Base-by-base conservation (phyloP, 306 rosid species). In the Cicer cuneatum region DNA sequence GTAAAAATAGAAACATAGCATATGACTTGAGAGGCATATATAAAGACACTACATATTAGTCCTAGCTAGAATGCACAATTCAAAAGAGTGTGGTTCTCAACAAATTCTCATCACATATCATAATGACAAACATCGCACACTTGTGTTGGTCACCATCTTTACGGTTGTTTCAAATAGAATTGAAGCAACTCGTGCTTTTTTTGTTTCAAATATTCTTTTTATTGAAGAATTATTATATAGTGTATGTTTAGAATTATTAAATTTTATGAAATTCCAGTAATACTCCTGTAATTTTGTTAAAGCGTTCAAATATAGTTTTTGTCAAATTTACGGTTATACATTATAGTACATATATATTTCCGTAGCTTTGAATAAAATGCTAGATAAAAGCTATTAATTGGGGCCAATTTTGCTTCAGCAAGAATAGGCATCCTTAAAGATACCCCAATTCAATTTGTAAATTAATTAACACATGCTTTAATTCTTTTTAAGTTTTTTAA, bases 321-420 rank as follows among this genome's bases (percentile, higher is more conserved):
- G n/a, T n/a, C n/a, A n/a, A n/a, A n/a, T n/a, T n/a, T n/a, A n/a
- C n/a, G n/a, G n/a, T n/a, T n/a, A n/a, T n/a, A n/a, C n/a, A n/a
- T n/a, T n/a, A n/a, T n/a, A n/a, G n/a, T n/a, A n/a, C n/a, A n/a
- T n/a, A n/a, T n/a, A n/a, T n/a, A n/a, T n/a, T n/a, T n/a, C 3
- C 35, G 4, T 29, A 29, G 35, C 5, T 29, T 29, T 29, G 35
- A 29, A 3, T 29, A 42, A 21, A n/a, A 3, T 45, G 47, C 21
- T 19, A 85, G 92, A 89, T 37, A 84, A 5, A 86, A 48, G 38
- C 81, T 90, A 8, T 75, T 90, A 11, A 69, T 73, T 15, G 93
- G 96, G 2, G 96, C 93, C 41, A 90, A 90, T 83, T 88, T 90
- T 67, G 96, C 93, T 53, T 90, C 91, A 2, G 93, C 93, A 0